These are phyloP conservation scores for Neonothopanus nambi DNA, from an alignment of 1,284 basidiomycete genomes.

Conservation along the genomic window DNA sequence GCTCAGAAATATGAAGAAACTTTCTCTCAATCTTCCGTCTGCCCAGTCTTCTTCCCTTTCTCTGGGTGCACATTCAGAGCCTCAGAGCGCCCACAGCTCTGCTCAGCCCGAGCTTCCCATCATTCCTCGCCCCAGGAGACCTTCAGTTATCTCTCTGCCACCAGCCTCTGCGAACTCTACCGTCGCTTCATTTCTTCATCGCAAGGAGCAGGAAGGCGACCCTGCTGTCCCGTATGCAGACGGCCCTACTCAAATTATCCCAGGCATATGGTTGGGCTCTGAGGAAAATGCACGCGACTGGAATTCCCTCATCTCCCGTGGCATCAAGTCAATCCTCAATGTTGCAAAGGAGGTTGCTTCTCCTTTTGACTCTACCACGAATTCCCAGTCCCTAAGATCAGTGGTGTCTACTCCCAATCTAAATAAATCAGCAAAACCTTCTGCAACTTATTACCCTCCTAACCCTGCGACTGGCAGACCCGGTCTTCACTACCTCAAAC, in stretches of 20 bases:
- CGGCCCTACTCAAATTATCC: conserved; percentile 88
- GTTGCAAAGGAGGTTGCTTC: conserved; percentile 92
- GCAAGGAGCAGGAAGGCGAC: conserved; percentile 63
- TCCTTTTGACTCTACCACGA: conserved; percentile 59
- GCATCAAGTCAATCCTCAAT: conserved; percentile 85
- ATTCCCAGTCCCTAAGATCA: conserved; percentile 50
- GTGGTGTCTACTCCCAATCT: conserved; percentile 72
- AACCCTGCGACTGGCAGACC: conserved; percentile 69
- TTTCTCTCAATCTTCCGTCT: conserved; percentile 67
- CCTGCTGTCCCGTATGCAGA: conserved; percentile 74
- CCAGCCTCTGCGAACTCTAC: conserved; percentile 36
- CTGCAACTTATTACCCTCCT: conserved; percentile 61
- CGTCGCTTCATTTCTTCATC: conserved; percentile 50
- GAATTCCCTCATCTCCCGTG: conserved; percentile 65
- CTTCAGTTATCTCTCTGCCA: conserved; percentile 68
- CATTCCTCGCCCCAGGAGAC: conserved; percentile 46
- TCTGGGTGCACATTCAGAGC: conserved; percentile 39
- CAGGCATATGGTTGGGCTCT: conserved; percentile 89
- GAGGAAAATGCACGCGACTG: conserved; percentile 91
- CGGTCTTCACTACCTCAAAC: conserved; percentile 86
- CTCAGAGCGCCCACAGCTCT: conserved; percentile 22
- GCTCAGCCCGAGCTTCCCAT: conserved; percentile 26
- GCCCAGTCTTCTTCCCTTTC: conserved; percentile 58
- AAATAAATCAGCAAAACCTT: conserved; percentile 34
- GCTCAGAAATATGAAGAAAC: conserved; percentile 72